Percentiles rank a stretch among this genome's conserved stretches.
Conservation (phyloP, 768 basidiomycete species). For the Imleria badia region DNA sequence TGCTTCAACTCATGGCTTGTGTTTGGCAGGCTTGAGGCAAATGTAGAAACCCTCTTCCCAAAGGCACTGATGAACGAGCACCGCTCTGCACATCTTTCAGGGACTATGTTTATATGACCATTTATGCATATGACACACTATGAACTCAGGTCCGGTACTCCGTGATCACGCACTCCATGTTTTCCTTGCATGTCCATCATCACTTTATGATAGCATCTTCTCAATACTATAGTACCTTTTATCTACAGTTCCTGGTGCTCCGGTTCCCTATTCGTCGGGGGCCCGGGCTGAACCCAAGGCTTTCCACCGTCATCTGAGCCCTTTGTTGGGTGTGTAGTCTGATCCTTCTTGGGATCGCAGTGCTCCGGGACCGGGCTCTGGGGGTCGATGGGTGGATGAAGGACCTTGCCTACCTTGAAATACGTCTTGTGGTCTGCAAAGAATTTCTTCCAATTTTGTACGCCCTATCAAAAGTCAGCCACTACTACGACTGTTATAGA, state of each 20-base stretch:
- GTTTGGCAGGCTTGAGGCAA: conserved; percentile 29
- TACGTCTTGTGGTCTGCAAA: conserved; percentile 83
- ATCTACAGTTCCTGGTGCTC: conserved; percentile 32
- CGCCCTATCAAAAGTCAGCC: conserved; percentile 45
- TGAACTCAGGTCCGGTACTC: conserved; percentile 6
- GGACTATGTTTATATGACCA: conserved; percentile 26
- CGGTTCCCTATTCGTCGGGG: conserved; percentile 8
- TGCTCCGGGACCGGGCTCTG: conserved; percentile 69
- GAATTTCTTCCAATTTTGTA: conserved; percentile 89
- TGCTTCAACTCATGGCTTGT: conserved; percentile 20
- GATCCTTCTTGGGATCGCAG: conserved; percentile 64
- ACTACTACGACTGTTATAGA: background rate
- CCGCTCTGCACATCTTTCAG: conserved; percentile 10
- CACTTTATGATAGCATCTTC: conserved; percentile 16
- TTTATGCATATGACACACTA: conserved; percentile 27
- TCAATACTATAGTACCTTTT: conserved; percentile 14
- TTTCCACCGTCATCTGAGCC: conserved; percentile 29
- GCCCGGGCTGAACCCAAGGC: conserved; percentile 25
- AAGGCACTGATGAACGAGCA: background rate
- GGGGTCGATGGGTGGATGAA: conserved; percentile 76
- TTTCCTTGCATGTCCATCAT: conserved; percentile 22
- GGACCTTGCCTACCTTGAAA: conserved; percentile 70
- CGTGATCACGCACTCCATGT: conserved; percentile 23
- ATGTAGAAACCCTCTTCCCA: conserved; percentile 12
- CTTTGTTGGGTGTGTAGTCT: conserved; percentile 27